Conservation (phyloP, 495 filamentous ascomycete species). For the Tuber aestivum region DNA sequence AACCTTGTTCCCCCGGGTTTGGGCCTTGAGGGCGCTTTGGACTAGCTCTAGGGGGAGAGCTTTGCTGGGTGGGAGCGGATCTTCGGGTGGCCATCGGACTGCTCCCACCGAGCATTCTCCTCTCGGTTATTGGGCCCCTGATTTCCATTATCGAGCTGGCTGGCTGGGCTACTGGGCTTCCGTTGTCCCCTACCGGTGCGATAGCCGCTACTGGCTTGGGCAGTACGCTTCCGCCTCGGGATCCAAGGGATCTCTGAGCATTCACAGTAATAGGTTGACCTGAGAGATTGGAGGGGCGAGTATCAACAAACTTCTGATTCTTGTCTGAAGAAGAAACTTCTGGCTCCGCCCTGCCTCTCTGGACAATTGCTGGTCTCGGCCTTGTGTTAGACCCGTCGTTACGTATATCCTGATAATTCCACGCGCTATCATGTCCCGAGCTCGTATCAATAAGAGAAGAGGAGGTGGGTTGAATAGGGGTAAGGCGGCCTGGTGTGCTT, state of each 20-base stretch:
- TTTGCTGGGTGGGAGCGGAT: not conserved
- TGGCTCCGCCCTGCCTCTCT: not conserved
- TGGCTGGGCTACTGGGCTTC: not conserved
- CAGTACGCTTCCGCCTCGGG: not conserved
- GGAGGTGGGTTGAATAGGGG: not conserved
- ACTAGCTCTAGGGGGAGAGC: not conserved
- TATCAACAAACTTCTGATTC: not conserved
- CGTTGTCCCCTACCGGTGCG: not conserved
- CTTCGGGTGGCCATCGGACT: not conserved
- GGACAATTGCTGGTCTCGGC: not conserved
- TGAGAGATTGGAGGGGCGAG: not conserved
- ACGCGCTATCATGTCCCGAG: not conserved
- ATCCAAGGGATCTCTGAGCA: not conserved
- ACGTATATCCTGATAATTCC: slow-evolving; percentile 3
- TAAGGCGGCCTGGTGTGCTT: not conserved
- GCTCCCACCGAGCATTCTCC: not conserved
- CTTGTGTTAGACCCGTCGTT: not conserved
- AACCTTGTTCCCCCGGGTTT: not conserved
- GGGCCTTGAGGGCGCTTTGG: not conserved
- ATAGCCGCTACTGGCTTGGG: not conserved
- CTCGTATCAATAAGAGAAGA: not conserved
- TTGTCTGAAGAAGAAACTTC: not conserved
- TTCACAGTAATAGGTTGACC: not conserved
- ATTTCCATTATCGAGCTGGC: not conserved
- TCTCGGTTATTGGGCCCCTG: not conserved